phyloP scores from a whole-genome alignment of 2,329 filamentous ascomycete species.

The Mycosphaerella arachidis region DNA sequence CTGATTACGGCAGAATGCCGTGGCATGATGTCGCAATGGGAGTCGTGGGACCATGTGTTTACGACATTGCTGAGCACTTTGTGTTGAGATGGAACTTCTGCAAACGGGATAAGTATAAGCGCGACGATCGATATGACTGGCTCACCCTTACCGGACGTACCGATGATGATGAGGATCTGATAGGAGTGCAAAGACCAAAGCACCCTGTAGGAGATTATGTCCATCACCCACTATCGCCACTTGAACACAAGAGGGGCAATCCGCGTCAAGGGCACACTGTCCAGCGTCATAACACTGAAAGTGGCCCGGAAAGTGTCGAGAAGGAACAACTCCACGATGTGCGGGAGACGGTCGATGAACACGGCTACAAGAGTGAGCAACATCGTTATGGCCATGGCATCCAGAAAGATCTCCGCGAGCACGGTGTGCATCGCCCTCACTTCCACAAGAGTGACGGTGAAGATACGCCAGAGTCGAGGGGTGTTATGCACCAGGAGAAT shows the following conservation, averaged over 20 bases:
- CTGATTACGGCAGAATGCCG: constrained; percentile 90
- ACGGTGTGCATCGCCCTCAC: constrained; percentile 12
- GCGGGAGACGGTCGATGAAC: constrained; percentile 27
- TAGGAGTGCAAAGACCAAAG: constrained; percentile 82
- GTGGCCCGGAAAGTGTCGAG: constrained; percentile 10
- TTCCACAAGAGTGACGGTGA: constrained; percentile 3
- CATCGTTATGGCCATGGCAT: constrained; percentile 28
- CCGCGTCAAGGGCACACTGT: constrained; percentile 37
- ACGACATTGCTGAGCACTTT: constrained; percentile 95
- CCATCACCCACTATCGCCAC: constrained; percentile 68
- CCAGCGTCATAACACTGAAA: constrained; percentile 19
- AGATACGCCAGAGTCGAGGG: not conserved
- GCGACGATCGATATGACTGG: constrained; percentile 79
- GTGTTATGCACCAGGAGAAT: constrained; percentile 27
- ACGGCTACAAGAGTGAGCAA: constrained; percentile 31
- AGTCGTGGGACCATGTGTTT: constrained; percentile 80
- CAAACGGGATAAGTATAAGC: constrained; percentile 97
- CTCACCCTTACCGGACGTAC: constrained; percentile 71
- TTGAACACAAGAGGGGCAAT: constrained; percentile 59
- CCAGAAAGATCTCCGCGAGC: constrained; percentile 24
- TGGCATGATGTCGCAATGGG: constrained; percentile 98
- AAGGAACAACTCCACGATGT: constrained; percentile 29
- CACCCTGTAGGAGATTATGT: constrained; percentile 86
- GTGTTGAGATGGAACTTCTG: constrained; percentile 93
- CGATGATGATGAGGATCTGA: constrained; percentile 74